A percentile compares a stretch with the other conserved stretches of the same genome.
Evolutionary conservation across 805 yeast species (phyloP).

Genomic region (Yamadazyma scolyti): DNA sequence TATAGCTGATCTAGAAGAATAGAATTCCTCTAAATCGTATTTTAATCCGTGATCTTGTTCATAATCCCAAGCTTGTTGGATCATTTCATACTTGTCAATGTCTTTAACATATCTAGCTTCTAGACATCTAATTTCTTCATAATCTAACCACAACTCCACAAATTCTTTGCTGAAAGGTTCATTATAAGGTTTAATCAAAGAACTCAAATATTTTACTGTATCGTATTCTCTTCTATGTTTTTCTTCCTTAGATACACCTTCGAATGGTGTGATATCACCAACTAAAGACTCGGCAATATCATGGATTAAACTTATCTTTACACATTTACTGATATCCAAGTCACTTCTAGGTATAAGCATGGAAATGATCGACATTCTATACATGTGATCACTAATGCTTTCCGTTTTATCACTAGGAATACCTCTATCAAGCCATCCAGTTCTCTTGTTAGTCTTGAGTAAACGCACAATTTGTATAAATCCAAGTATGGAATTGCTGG

Average conservation of each 20-base stretch:
- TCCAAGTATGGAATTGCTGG: conserved; percentile 30
- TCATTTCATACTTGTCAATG: conserved; percentile 86
- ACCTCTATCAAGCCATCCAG: conserved; percentile 87
- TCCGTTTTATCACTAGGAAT: conserved; percentile 51
- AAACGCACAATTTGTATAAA: conserved; percentile 65
- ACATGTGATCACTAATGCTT: conserved; percentile 92
- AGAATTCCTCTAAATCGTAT: conserved; percentile 67
- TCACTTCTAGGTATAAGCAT: conserved; percentile 54
- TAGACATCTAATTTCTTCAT: conserved; percentile 74
- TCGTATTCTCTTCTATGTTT: conserved; percentile 78
- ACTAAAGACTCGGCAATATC: conserved; percentile 93
- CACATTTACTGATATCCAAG: conserved; percentile 64
- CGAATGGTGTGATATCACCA: conserved; percentile 89
- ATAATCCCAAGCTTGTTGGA: conserved; percentile 79
- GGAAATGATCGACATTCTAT: conserved; percentile 82
- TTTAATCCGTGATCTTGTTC: conserved; percentile 60
- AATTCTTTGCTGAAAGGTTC: conserved; percentile 59
- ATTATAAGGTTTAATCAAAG: conserved; percentile 64
- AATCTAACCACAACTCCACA: conserved; percentile 76
- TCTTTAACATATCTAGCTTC: conserved; percentile 93
- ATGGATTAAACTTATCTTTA: conserved; percentile 83
- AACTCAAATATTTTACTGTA: conserved; percentile 64
- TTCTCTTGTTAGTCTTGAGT: conserved; percentile 76
- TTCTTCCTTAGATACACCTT: conserved; percentile 64
- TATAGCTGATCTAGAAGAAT: conserved; percentile 55